These are phyloP conservation scores for Colletotrichum gloeosporioides DNA, from an alignment of 2,329 filamentous ascomycete genomes.

Conservation along the genomic window DNA sequence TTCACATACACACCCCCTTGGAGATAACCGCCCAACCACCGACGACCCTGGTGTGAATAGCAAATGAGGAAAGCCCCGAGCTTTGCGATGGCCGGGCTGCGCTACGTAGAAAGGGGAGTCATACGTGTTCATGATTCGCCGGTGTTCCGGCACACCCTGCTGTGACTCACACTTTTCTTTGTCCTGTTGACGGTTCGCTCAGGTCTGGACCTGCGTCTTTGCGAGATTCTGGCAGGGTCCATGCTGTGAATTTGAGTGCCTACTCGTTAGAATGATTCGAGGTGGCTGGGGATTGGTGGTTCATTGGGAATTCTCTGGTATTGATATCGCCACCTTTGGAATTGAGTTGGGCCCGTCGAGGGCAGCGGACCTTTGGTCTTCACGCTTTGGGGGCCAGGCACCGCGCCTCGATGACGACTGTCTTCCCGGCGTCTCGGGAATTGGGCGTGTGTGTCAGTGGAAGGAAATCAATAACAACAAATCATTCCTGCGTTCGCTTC, in stretches of 20 bases:
- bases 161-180: background rate
- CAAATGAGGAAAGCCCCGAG: background rate
- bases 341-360: background rate
- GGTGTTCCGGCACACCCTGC: background rate
- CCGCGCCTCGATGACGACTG: background rate
- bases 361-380: background rate
- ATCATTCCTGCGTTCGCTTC: background rate
- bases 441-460: background rate
- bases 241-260: background rate
- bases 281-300: background rate
- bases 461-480: background rate
- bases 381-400: background rate
- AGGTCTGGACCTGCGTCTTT: background rate
- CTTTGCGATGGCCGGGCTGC: background rate
- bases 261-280: rapidly evolving
- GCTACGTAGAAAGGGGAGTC: background rate
- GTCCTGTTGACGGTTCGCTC: background rate
- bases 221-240: background rate
- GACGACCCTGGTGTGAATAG: background rate
- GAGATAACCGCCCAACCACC: background rate
- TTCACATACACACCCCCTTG: background rate
- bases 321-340: background rate
- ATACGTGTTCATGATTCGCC: background rate
- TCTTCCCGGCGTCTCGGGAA: background rate
- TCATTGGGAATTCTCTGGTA: too few species aligned